A percentile compares a stretch with the other conserved stretches of the same genome.
Evolutionary conservation across 192 early-diverging fungal genomes (phyloP).

Genomic region (Entomortierella chlamydospora): DNA sequence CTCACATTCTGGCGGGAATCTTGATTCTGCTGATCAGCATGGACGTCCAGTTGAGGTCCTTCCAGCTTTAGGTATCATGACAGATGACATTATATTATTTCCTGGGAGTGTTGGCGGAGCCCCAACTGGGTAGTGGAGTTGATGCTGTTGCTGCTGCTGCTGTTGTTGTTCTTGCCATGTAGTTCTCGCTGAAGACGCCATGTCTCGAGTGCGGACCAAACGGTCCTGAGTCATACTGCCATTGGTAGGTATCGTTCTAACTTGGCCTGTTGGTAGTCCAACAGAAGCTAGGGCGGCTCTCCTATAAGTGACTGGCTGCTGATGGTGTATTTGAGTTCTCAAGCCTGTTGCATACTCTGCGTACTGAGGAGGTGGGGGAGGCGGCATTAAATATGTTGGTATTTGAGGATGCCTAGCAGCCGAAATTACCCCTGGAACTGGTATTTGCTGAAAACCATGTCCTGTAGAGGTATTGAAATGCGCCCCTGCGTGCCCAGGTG

Average conservation of each 20-base stretch:
- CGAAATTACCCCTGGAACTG: not conserved
- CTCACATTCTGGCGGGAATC: too few species aligned
- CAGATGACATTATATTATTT: not conserved
- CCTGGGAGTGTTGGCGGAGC: not conserved
- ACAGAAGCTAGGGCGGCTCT: not conserved
- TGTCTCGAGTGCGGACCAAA: not conserved
- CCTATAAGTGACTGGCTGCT: not conserved
- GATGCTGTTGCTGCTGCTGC: conserved; percentile 10
- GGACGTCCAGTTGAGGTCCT: not conserved
- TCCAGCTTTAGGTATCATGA: not conserved
- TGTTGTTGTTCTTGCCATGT: conserved; percentile 3
- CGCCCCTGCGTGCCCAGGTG: not conserved
- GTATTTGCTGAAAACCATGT: not conserved
- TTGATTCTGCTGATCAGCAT: not conserved
- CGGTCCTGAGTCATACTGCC: not conserved
- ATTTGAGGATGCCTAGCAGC: not conserved
- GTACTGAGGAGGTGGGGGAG: not conserved
- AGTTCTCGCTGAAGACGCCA: not conserved
- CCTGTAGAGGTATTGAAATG: not conserved
- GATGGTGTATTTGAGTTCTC: not conserved
- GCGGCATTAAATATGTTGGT: not conserved
- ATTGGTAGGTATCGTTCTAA: not conserved
- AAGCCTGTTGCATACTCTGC: not conserved
- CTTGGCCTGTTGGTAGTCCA: not conserved
- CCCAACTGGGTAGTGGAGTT: not conserved